Evolutionary conservation across 495 filamentous ascomycete genomes (phyloP).

Genomic region (Pyrenula massariospora): DNA sequence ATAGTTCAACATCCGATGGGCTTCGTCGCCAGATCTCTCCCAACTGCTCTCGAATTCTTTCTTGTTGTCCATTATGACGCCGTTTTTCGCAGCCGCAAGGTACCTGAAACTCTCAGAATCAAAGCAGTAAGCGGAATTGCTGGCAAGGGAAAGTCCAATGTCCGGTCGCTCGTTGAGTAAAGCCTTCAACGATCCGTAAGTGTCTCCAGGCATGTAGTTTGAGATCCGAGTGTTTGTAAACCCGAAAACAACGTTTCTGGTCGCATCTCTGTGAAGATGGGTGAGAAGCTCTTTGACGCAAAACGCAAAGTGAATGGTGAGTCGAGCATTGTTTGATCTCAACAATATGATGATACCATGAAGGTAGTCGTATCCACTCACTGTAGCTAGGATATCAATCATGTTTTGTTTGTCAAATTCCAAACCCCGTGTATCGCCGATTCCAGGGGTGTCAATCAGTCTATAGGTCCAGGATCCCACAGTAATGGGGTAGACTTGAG

Average conservation of each 20-base stretch:
- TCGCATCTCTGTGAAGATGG: conserved; percentile 19
- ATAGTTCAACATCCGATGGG: conserved; percentile 16
- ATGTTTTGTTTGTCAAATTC: conserved; percentile 28
- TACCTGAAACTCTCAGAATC: conserved; percentile 35
- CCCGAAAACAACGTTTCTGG: conserved; percentile 29
- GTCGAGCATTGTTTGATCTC: conserved; percentile 8
- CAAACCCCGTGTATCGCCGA: conserved; percentile 27
- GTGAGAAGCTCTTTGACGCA: conserved; percentile 31
- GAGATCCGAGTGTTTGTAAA: conserved; percentile 31
- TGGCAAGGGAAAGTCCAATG: conserved; percentile 10
- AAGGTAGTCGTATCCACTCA: conserved; percentile 21
- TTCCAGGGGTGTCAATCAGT: conserved; percentile 33
- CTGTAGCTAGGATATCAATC: conserved; percentile 20
- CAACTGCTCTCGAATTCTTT: conserved; percentile 24
- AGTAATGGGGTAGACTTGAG: conserved; percentile 18
- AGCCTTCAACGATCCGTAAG: conserved; percentile 17
- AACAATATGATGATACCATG: conserved; percentile 17
- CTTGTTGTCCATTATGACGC: conserved; percentile 14
- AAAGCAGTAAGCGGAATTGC: conserved; percentile 26
- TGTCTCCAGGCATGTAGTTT: conserved; percentile 30
- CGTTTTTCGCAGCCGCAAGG: conserved; percentile 24
- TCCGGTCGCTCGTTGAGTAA: conserved; percentile 16
- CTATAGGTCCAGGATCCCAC: conserved; percentile 16
- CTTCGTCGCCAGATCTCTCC: conserved; percentile 20
- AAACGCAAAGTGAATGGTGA: conserved; percentile 19